Evolutionary conservation across 2,329 filamentous ascomycete genomes (phyloP).

Genomic region (Pseudocercospora eumusae): DNA sequence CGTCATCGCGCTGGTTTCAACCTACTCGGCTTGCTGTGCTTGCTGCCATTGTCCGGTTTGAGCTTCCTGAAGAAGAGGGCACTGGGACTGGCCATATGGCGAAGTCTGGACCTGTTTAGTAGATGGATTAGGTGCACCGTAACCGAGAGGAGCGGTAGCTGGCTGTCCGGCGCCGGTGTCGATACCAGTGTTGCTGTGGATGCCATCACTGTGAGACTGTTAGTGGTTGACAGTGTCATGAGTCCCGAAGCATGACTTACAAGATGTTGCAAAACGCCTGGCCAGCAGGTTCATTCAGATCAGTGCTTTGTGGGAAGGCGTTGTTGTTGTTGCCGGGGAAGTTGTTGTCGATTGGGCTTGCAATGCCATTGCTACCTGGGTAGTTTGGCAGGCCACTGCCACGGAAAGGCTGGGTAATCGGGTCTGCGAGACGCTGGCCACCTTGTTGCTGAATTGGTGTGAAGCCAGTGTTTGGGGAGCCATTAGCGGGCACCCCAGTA

Average conservation of each 20-base stretch:
- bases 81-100: background rate
- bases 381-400: background rate
- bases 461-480: background rate
- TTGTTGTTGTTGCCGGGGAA: background rate
- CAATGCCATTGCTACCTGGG: background rate
- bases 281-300: background rate
- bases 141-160: background rate
- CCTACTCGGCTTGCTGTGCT: background rate
- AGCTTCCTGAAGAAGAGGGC: background rate
- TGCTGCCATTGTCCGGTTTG: background rate
- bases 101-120: background rate
- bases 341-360: background rate
- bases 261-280: slow-evolving; percentile 3
- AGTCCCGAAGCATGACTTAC: background rate
- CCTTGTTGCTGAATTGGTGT: background rate
- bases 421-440: background rate
- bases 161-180: background rate
- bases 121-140: background rate
- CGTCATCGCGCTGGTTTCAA: background rate
- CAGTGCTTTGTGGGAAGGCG: background rate
- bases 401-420: background rate
- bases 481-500: background rate
- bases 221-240: background rate
- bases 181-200: background rate
- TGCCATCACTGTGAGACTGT: background rate